Base-by-base conservation (phyloP, 371 early-diverging fungal genomes). In the Mortierella sp. region DNA sequence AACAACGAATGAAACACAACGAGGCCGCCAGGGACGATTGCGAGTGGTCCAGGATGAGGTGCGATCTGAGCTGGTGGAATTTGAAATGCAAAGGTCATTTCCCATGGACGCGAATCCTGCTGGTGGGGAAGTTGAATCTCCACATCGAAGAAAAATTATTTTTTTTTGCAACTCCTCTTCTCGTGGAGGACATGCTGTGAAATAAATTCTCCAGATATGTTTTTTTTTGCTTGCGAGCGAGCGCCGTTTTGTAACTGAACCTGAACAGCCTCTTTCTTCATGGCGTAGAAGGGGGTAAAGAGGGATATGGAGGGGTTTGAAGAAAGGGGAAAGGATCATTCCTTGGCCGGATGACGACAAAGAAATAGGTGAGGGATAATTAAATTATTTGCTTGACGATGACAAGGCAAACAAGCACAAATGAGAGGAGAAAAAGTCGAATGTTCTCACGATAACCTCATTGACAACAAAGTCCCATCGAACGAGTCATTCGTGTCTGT, bases 41-140 rank as follows among this genome's bases (percentile, higher is more conserved):
- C 61, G 61, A 58, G 61, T 58, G 61, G 61, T 58, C 37, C 61
- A 58, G 61, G 37, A 58, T 58, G 61, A 58, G 61, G 61, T 58
- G 61, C 61, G 48, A 48, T 48, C 48, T 48, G 48, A 48, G 48
- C 48, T n/a, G 48, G 48, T 19, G 47, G 47, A 47, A 11, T 19
- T 5, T 4, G 19, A 16, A 19, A 47, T 14, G n/a, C 19, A 48
- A 48, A n/a, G 24, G n/a, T 22, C n/a, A n/a, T 48, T 48, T n/a
- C n/a, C 16, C 34, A 34, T 34, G 61, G 34, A 58, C 16, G 37
- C 61, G 34, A 31, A 34, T 58, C 34, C n/a, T 19, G 61, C 61
- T n/a, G n/a, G n/a, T n/a, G n/a, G n/a, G n/a, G n/a, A 58, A 58
- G 61, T 58, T 58, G 61, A 58, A 58, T 58, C 61, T 58, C 61